Evolutionary conservation across 805 yeast genomes (phyloP).

Genomic region (Lipomyces yamadae): DNA sequence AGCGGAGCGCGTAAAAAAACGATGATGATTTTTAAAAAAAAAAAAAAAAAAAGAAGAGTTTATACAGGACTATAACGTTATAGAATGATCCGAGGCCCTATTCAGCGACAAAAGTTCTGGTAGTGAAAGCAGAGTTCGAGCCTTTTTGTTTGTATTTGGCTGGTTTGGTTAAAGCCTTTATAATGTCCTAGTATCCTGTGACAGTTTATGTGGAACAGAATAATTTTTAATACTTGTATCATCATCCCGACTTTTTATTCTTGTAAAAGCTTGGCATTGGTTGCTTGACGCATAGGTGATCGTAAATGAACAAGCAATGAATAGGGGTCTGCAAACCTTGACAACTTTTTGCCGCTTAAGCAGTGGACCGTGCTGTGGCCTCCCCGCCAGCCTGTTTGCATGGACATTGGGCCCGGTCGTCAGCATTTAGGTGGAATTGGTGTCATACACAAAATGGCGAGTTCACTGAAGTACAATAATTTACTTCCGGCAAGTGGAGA

Average conservation of each 20-base stretch:
- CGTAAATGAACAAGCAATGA: too few relatives aligned
- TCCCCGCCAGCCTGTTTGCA: too few relatives aligned
- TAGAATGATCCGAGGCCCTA: neutral
- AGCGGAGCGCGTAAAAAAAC: neutral
- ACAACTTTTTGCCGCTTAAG: too few relatives aligned
- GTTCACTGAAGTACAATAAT: constrained; percentile 45
- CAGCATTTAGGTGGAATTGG: too few relatives aligned
- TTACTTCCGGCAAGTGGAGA: constrained; percentile 74
- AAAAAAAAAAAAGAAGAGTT: neutral
- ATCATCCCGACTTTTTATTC: neutral
- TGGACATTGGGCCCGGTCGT: too few relatives aligned
- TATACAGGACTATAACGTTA: neutral
- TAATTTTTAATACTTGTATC: neutral
- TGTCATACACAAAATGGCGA: neutral
- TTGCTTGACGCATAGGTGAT: too few relatives aligned
- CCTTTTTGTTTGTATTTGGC: neutral
- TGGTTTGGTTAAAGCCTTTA: neutral
- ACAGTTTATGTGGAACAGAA: neutral
- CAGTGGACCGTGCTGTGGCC: too few relatives aligned
- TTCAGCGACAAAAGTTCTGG: neutral
- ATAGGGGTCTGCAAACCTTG: too few relatives aligned
- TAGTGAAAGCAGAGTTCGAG: neutral
- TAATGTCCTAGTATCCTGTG: neutral
- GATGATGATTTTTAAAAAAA: too few relatives aligned
- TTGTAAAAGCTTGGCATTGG: too few relatives aligned